phyloP scores from a whole-genome alignment of 768 basidiomycete genomes.

The Lepiota brunneoincarnata region DNA sequence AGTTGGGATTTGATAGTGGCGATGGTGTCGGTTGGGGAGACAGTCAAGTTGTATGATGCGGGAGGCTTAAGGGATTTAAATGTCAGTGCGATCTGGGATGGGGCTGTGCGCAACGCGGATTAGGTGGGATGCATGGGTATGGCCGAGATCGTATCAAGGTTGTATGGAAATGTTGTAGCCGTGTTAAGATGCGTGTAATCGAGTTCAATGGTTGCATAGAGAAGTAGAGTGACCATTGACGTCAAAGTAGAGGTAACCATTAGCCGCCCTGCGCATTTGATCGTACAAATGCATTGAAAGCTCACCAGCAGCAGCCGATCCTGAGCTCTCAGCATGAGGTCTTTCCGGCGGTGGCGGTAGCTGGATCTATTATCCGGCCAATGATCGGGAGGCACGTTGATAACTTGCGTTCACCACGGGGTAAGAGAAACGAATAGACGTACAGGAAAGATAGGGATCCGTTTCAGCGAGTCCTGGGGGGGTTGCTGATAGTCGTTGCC shows the following conservation, averaged over 20 bases:
- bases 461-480: constrained; percentile 60
- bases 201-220: no score
- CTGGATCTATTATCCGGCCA: constrained; percentile 1
- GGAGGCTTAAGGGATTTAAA: constrained; percentile 94
- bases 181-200: not conserved
- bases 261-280: not conserved
- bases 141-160: constrained; percentile 2
- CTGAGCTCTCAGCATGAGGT: not conserved
- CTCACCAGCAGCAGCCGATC: constrained; percentile 1
- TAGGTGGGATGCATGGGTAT: constrained; percentile 1
- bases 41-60: constrained; percentile 65
- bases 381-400: no score
- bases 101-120: constrained; percentile 9
- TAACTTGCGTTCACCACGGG: not conserved
- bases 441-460: constrained; percentile 69
- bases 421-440: constrained; percentile 18
- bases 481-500: constrained; percentile 77
- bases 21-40: constrained; percentile 83
- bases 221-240: no score
- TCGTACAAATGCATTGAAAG: not conserved
- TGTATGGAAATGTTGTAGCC: not conserved
- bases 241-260: not conserved
- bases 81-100: constrained; percentile 61
- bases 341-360: constrained; percentile 7
- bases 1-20: constrained; percentile 76